Base-by-base conservation (phyloP, 495 filamentous ascomycete genomes). In the Platismatia glauca region DNA sequence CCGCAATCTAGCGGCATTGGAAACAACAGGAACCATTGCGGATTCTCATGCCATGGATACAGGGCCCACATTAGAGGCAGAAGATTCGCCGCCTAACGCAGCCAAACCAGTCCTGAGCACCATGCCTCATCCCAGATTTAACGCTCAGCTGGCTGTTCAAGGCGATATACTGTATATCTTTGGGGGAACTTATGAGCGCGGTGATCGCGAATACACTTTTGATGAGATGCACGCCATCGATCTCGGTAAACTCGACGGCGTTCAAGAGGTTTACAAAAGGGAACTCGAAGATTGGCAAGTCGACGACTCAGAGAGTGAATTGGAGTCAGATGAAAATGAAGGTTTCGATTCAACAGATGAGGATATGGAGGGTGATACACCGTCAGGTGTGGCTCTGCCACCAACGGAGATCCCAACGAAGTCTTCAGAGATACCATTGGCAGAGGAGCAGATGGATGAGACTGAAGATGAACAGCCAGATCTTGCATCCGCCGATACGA, bases 181-280 rank as follows among this genome's bases (percentile, higher is more conserved):
- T 69, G 91, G 94, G 24, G 94, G 94, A 18, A 98, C 91, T 0
- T 96, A 89, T 68, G 94, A 98, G 70, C 91, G 93, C 73, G 92
- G 89, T 27, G 94, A 97, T 69, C 82, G 88, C 22, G 94, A 98
- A 71, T 96, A 88, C 68, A 96, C 89, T 2, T 95, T 95, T 74
- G 91, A 96, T 71, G 93, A 97, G 68, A 79, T 97, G 79, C 93
- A 90, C 71, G 87, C 89, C 13, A 86, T 97, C 66, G 90, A 97
- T 70, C 79, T 97, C 39, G 91, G 86, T 57, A 95, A 92, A 72
- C 76, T 97, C 61, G 92, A 97, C 70, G 94, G 94, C 16, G 89
- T 92, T 65, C 89, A 89, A 73, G 87, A 95, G 71, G 81, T 94
- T 55, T 98, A 92, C 75, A 88, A 82, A 68, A 77, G 88, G 50